These are phyloP conservation scores for Lentinula edodes DNA, from an alignment of 768 basidiomycete genomes.

Conservation along the genomic window DNA sequence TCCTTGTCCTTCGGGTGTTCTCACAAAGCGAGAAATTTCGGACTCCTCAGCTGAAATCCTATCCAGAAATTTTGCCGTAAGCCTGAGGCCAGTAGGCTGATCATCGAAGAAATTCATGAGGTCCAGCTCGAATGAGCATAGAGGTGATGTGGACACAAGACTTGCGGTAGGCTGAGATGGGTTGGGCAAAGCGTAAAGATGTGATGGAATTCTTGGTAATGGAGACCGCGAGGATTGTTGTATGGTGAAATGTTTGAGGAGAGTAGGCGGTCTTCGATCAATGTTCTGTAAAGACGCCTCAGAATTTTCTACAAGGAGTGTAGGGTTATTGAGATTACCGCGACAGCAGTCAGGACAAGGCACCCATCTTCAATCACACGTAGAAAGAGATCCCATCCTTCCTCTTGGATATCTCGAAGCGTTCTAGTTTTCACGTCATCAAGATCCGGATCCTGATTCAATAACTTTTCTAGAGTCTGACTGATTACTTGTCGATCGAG, in stretches of 20 bases:
- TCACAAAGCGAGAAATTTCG: conserved; percentile 55
- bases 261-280: conserved; percentile 81
- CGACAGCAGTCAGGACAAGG: conserved; percentile 65
- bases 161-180: conserved; percentile 38
- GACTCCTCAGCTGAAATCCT: conserved; percentile 41
- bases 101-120: conserved; percentile 60
- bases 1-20: conserved; percentile 76
- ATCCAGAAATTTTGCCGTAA: conserved; percentile 34
- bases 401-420: conserved; percentile 59
- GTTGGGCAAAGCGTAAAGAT: conserved; percentile 51
- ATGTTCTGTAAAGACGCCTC: conserved; percentile 56
- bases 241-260: conserved; percentile 69
- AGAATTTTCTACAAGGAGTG: conserved; percentile 1
- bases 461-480: conserved; percentile 35
- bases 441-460: conserved; percentile 27
- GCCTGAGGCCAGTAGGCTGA: conserved; percentile 43
- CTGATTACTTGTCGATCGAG: conserved; percentile 60
- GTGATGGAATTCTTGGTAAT: conserved; percentile 41
- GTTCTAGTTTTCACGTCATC: conserved; percentile 44
- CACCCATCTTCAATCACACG: conserved; percentile 70
- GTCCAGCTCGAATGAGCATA: conserved; percentile 55
- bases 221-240: conserved; percentile 53
- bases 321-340: conserved; percentile 40
- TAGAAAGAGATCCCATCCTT: conserved; percentile 76
- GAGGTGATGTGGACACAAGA: conserved; percentile 62